Conservation (phyloP, 768 basidiomycete species). For the Serendipita indica region DNA sequence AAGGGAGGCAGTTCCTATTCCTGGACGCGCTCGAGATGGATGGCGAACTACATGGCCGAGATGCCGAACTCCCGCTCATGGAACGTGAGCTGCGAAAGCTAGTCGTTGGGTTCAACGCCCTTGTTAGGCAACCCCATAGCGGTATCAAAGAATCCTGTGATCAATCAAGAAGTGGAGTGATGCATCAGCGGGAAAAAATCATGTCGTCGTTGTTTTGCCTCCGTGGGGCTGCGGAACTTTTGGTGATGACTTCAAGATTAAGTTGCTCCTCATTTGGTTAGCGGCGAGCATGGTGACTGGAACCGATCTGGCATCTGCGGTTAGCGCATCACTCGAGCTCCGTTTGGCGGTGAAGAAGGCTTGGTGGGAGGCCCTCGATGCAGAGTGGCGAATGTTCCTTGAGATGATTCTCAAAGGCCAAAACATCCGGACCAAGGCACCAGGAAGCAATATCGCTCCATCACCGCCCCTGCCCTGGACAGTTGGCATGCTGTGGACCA, state of each 20-base stretch:
- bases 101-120: not conserved
- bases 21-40: slow-evolving; percentile 6
- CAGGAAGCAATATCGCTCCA: too few species aligned
- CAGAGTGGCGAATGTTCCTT: not conserved
- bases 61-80: not conserved
- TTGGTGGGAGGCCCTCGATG: not conserved
- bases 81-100: not conserved
- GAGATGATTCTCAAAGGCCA: too few species aligned
- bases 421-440: too few species aligned
- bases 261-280: not conserved
- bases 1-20: not conserved
- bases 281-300: not conserved
- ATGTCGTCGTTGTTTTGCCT: not conserved
- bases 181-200: not conserved
- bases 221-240: slow-evolving; percentile 4
- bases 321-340: not conserved
- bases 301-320: too few species aligned
- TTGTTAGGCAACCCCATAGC: not conserved
- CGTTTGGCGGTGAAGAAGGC: not conserved
- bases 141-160: not conserved
- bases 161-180: not conserved
- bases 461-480: too few species aligned
- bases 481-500: too few species aligned
- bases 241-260: not conserved
- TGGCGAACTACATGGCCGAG: not conserved